Base-by-base conservation (phyloP, 2,329 filamentous ascomycete genomes). In the Fusarium algeriense region DNA sequence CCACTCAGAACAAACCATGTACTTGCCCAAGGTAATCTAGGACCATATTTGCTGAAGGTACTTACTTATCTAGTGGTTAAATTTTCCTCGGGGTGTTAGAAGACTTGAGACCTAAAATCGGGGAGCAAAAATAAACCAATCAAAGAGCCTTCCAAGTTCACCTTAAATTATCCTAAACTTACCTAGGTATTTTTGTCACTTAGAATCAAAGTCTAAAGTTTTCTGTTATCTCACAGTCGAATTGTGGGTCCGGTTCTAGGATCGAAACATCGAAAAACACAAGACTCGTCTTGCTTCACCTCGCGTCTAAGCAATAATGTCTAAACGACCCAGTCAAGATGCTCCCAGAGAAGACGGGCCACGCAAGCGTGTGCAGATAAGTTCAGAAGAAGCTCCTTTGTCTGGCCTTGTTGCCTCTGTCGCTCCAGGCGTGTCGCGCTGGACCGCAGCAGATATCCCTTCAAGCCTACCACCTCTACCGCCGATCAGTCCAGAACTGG, bases 401-500 rank as follows among this genome's bases (percentile, higher is more conserved):
- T n/a, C 32, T 50, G 20, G 48, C 9, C 26, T 26, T 12, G 26
- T 56, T 40, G 45, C 48, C 28, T 66, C 60, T 37, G 46, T 72
- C 30, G 54, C 69, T 23, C 63, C 67, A 15, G 70, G 63, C 12
- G 61, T 64, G 41, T 66, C 60, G 11, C 45, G 83, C 61, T 91
- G 85, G 86, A 84, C 78, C n/a, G 81, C 78, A 35, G 80, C 84
- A 60, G 84, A 86, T 38, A 85, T 90, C 41, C 79, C 85, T 6
- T 70, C 75, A 19, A 67, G 80, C 2, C 77, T 88, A 3, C 91
- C 91, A 6, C 83, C 87, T 3, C 81, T 94, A 3, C 93, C 92
- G 6, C 77, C 82, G 13, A 87, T 94, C 54, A 87, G 94, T 69
- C 81, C 85, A 0, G 80, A 83, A 26, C 84, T 95, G 20, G 88